Conservation (phyloP, 2,329 filamentous ascomycete genomes). For the Leptographium wingfieldii region DNA sequence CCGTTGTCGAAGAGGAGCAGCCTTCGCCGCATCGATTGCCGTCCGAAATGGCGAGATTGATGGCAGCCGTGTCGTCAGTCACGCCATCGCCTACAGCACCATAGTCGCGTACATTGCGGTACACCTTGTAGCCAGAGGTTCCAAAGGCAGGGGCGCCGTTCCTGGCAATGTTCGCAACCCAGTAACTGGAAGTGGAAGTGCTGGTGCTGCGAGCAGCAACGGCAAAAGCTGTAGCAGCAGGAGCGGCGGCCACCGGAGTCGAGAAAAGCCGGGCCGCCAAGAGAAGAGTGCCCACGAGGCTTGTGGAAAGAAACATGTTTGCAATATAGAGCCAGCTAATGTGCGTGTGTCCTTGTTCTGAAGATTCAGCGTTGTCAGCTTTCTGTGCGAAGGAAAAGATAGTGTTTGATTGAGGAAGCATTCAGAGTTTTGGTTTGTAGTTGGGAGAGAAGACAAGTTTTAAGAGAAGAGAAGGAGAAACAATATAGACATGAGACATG, state of each 20-base stretch:
- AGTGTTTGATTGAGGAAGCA: too few relatives aligned
- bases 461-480: not conserved
- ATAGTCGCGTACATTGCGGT: slow-evolving; percentile 65
- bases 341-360: not conserved
- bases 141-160: slow-evolving; percentile 57
- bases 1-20: slow-evolving; percentile 75
- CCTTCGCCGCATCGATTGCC: slow-evolving; percentile 66
- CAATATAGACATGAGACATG: not conserved
- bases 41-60: slow-evolving; percentile 71
- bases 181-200: slow-evolving; percentile 40
- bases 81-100: slow-evolving; percentile 55
- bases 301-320: slow-evolving; percentile 31
- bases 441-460: not conserved
- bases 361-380: not conserved
- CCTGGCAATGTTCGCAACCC: slow-evolving; percentile 57
- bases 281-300: slow-evolving; percentile 29
- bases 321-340: slow-evolving; percentile 19
- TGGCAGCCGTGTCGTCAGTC: slow-evolving; percentile 77
- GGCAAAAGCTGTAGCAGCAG: slow-evolving; percentile 6
- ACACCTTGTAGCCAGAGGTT: slow-evolving; percentile 51
- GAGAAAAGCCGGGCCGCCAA: slow-evolving; percentile 7
- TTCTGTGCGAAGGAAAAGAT: not conserved
- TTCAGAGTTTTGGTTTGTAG: too few relatives aligned
- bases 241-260: slow-evolving; percentile 9
- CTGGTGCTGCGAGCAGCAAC: not conserved